Evolutionary conservation across 2,329 filamentous ascomycete genomes (phyloP).

Genomic region (Gaeumannomyces sp.): DNA sequence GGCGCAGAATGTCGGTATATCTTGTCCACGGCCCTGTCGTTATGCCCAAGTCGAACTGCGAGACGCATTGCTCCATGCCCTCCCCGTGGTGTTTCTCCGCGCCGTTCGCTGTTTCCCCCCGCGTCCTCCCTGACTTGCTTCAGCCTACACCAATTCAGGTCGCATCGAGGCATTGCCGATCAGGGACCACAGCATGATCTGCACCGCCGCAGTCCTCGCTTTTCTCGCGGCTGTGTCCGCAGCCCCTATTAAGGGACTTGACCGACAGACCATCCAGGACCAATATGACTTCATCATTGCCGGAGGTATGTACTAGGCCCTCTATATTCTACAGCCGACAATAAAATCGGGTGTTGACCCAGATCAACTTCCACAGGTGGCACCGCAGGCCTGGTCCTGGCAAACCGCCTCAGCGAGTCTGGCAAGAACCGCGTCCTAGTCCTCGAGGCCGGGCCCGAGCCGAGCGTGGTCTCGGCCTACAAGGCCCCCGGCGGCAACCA

Average conservation of each 20-base stretch:
- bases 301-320: not conserved
- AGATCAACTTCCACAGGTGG: slow-evolving; percentile 12
- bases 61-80: too few relatives aligned
- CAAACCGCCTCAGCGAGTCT: slow-evolving; percentile 20
- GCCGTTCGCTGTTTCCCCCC: not conserved
- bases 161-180: not conserved
- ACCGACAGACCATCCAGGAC: slow-evolving; percentile 6
- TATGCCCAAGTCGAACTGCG: not conserved
- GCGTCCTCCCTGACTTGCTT: not conserved
- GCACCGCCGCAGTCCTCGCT: not conserved
- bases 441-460: slow-evolving; percentile 20
- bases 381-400: slow-evolving; percentile 22
- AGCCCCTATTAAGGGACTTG: slow-evolving; percentile 6
- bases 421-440: slow-evolving; percentile 20
- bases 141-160: not conserved
- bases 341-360: not conserved
- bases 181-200: not conserved
- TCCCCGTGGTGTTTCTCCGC: not conserved
- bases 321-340: not conserved
- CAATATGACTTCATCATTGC: slow-evolving; percentile 10
- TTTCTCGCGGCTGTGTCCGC: not conserved
- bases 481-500: slow-evolving; percentile 21
- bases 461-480: slow-evolving; percentile 19
- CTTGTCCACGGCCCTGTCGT: not conserved
- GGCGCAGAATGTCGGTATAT: not conserved